Evolutionary conservation across 1,284 basidiomycete genomes (phyloP).

Genomic region (Malassezia dermatis): DNA sequence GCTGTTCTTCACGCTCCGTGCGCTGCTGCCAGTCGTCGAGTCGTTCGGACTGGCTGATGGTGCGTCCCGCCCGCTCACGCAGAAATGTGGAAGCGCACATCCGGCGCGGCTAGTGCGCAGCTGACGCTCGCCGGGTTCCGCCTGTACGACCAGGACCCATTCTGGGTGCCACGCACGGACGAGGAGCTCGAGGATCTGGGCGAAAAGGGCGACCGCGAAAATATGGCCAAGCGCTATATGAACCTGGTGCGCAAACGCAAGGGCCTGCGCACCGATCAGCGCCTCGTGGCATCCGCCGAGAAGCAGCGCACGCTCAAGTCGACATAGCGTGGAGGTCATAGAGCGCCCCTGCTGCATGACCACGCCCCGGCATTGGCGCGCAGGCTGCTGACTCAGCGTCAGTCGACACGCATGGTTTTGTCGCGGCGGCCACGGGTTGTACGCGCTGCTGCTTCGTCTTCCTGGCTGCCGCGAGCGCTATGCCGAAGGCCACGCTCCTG

Average conservation of each 20-base stretch:
- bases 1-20: slow-evolving; percentile 80
- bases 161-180: slow-evolving; percentile 97
- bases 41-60: slow-evolving; percentile 96
- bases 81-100: slow-evolving; percentile 93
- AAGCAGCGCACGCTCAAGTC: slow-evolving; percentile 47
- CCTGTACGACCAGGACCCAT: slow-evolving; percentile 60
- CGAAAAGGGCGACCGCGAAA: slow-evolving; percentile 83
- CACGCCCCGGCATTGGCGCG: slow-evolving; percentile 11
- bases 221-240: slow-evolving; percentile 90
- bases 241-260: slow-evolving; percentile 62
- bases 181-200: slow-evolving; percentile 96
- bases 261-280: slow-evolving; percentile 32
- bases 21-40: slow-evolving; percentile 88
- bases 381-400: slow-evolving; percentile 2
- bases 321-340: slow-evolving; percentile 3
- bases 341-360: neutral
- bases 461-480: slow-evolving; percentile 5
- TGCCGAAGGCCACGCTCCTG: slow-evolving; percentile 37
- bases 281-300: slow-evolving; percentile 43
- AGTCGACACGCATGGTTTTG: neutral
- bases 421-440: neutral
- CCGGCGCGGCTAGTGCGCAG: slow-evolving; percentile 90
- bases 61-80: slow-evolving; percentile 47
- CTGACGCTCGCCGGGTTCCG: slow-evolving; percentile 77
- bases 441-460: neutral